A percentile compares a stretch with the other conserved stretches of the same genome.
Evolutionary conservation across 352 stramenopile genomes (phyloP).

Genomic region (Phytopythium montanum): DNA sequence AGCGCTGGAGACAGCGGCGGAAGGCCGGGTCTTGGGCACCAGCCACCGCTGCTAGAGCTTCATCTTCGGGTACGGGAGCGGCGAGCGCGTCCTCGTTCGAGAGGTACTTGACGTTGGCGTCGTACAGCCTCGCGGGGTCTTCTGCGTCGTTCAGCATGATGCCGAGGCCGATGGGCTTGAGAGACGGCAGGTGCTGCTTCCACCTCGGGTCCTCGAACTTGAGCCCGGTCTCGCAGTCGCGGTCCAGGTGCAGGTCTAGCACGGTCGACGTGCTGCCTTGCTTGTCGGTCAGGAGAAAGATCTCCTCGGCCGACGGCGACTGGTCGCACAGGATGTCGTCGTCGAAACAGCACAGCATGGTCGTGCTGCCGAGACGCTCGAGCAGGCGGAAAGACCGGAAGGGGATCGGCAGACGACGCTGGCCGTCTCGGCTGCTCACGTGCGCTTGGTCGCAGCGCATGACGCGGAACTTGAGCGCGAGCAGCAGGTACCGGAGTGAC

Average conservation of each 20-base stretch:
- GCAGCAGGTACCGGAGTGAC: conserved; percentile 71
- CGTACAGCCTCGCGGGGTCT: conserved; percentile 59
- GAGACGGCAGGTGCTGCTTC: conserved; percentile 66
- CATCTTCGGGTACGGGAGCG: conserved; percentile 18
- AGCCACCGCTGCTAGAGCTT: not conserved
- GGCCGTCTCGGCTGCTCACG: conserved; percentile 19
- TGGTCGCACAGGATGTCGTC: conserved; percentile 85
- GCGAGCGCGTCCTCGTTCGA: conserved; percentile 41
- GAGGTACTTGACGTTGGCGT: conserved; percentile 70
- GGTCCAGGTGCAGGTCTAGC: conserved; percentile 75
- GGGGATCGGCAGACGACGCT: conserved; percentile 43
- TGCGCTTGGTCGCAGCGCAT: conserved; percentile 53
- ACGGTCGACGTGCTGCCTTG: conserved; percentile 47
- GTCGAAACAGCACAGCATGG: conserved; percentile 87
- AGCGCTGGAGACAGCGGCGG: conserved; percentile 64
- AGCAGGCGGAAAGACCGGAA: conserved; percentile 78
- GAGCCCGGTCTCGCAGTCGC: conserved; percentile 64
- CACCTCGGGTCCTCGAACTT: conserved; percentile 89
- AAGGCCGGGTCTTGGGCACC: conserved; percentile 35
- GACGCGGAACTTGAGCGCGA: conserved; percentile 63
- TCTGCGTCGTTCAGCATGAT: conserved; percentile 82
- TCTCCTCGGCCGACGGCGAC: conserved; percentile 74
- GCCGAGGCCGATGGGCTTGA: conserved; percentile 77
- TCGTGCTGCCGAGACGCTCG: conserved; percentile 78
- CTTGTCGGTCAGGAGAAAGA: conserved; percentile 82